Percentiles rank a stretch among this genome's conserved stretches.
These are phyloP conservation scores for Rhodotorula graminis DNA, from an alignment of 768 basidiomycete genomes.

Conservation along the genomic window DNA sequence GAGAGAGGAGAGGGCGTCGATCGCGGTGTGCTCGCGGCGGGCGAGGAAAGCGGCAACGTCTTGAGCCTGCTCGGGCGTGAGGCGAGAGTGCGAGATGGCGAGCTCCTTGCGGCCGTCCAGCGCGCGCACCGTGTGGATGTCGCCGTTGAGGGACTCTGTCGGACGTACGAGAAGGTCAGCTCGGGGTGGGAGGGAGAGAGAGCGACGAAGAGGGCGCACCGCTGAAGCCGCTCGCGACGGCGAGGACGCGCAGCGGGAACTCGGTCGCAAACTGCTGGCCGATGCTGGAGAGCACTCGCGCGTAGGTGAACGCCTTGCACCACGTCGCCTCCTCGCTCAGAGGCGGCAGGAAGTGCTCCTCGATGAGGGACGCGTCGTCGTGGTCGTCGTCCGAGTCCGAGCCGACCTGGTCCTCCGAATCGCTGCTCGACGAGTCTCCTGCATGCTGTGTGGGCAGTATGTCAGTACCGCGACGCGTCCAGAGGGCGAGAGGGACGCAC, in stretches of 20 bases:
- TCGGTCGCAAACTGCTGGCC: not conserved
- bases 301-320: not conserved
- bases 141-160: not conserved
- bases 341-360: constrained; percentile 19
- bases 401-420: not conserved
- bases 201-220: not conserved
- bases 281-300: not conserved
- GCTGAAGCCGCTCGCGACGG: not conserved
- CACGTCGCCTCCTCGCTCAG: not conserved
- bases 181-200: too few relatives aligned
- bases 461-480: not conserved
- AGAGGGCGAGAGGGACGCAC: not conserved
- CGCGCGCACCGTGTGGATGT: not conserved
- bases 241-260: not conserved
- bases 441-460: not conserved
- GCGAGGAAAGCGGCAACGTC: not conserved
- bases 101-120: not conserved
- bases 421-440: not conserved
- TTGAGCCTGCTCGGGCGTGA: not conserved
- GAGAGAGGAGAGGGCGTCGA: not conserved
- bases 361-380: not conserved
- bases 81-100: not conserved
- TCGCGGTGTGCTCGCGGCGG: too few relatives aligned
- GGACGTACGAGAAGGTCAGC: not conserved
- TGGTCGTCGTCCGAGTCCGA: constrained; percentile 2